Percentiles rank a stretch among this genome's conserved stretches.
Evolutionary conservation across 257 asterid species (phyloP).

Genomic region (Agastache rugosa): DNA sequence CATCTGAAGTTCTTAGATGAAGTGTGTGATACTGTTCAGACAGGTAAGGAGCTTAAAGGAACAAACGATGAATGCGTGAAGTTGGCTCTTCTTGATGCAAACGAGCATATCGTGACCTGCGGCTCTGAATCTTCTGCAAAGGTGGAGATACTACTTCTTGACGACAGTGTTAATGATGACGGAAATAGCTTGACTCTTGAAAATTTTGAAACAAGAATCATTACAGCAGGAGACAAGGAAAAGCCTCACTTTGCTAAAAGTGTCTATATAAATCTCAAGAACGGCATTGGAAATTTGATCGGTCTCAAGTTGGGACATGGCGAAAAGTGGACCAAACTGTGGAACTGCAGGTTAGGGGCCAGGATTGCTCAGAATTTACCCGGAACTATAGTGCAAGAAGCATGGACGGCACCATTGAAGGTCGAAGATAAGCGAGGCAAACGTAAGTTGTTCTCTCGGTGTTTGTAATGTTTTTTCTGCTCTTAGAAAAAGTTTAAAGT

Average conservation of each 20-base stretch:
- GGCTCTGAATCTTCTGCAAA: slow-evolving; percentile 49
- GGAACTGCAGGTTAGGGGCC: slow-evolving; percentile 55
- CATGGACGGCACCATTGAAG: slow-evolving; percentile 45
- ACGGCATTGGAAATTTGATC: slow-evolving; percentile 42
- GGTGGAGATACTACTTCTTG: slow-evolving; percentile 54
- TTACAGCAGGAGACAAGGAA: slow-evolving; percentile 42
- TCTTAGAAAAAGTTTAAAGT: no score
- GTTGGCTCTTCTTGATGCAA: slow-evolving; percentile 50
- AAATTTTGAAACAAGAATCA: slow-evolving; percentile 45
- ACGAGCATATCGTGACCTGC: slow-evolving; percentile 25
- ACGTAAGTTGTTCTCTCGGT: slow-evolving; percentile 43
- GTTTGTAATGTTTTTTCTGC: slow-evolving; percentile 3
- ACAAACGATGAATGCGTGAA: slow-evolving; percentile 31
- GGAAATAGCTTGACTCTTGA: slow-evolving; percentile 35
- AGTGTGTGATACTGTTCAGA: slow-evolving; percentile 42
- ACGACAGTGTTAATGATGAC: slow-evolving; percentile 33
- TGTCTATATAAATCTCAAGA: slow-evolving; percentile 31
- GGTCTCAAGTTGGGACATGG: slow-evolving; percentile 49
- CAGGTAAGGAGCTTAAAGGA: slow-evolving; percentile 52
- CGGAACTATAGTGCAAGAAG: slow-evolving; percentile 49
- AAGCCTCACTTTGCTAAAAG: slow-evolving; percentile 51
- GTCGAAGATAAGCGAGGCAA: slow-evolving; percentile 49
- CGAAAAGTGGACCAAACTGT: slow-evolving; percentile 42
- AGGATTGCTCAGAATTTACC: slow-evolving; percentile 34
- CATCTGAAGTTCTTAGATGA: slow-evolving; percentile 49